Evolutionary conservation across 1,139 yeast genomes (phyloP).

Genomic region (Suhomyces wounanorum): DNA sequence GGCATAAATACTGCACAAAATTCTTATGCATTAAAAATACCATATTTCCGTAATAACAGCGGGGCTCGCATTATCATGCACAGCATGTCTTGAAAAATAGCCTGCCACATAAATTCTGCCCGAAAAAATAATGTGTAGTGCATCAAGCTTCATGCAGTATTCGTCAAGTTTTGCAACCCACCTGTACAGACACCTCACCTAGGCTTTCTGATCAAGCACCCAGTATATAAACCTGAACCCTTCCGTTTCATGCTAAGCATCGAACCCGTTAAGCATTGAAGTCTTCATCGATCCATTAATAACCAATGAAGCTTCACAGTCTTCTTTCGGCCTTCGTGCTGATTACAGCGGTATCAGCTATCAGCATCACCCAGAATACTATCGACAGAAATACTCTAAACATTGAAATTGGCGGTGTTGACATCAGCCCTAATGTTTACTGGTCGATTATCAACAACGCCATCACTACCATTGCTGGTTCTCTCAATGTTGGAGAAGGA

Average conservation of each 20-base stretch:
- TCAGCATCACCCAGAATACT: neutral
- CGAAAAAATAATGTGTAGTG: neutral
- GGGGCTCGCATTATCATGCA: neutral
- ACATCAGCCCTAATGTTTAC: constrained; percentile 15
- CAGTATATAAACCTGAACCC: neutral
- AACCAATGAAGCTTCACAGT: constrained; percentile 2
- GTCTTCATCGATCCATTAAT: neutral
- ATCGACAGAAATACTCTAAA: constrained; percentile 14
- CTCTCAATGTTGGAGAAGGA: constrained; percentile 14
- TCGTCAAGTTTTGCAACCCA: neutral
- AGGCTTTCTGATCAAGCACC: neutral
- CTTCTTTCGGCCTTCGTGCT: constrained; percentile 1
- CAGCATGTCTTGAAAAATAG: neutral
- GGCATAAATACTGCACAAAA: neutral
- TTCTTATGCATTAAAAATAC: neutral
- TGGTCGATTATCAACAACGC: constrained; percentile 19
- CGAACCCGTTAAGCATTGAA: neutral
- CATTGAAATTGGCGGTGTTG: constrained; percentile 13
- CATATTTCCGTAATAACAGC: neutral
- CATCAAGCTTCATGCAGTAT: neutral
- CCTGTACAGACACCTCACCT: neutral
- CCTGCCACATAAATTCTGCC: neutral
- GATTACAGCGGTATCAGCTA: constrained; percentile 1
- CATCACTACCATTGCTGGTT: constrained; percentile 14
- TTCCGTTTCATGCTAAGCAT: neutral